Conservation (phyloP, 2,329 filamentous ascomycete genomes). For the Penicillium sp. region DNA sequence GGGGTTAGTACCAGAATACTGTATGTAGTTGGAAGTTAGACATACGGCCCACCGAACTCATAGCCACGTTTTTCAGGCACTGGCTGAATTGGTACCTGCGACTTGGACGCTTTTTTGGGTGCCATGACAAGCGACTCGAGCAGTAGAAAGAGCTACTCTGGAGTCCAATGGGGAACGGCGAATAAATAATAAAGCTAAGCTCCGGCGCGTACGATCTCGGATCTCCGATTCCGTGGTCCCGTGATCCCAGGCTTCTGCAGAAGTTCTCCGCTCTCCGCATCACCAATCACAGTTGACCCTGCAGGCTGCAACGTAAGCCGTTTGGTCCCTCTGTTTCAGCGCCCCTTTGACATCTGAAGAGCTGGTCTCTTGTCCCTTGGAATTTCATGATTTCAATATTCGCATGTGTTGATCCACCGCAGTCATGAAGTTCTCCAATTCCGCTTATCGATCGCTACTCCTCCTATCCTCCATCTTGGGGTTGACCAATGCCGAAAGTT, state of each 20-base stretch:
- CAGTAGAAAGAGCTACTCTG: neutral
- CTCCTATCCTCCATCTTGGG: constrained; percentile 31
- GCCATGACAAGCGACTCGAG: constrained; percentile 22
- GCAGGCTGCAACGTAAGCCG: constrained; percentile 18
- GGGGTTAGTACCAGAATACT: constrained; percentile 11
- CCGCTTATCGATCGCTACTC: constrained; percentile 29
- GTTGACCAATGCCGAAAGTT: constrained; percentile 31
- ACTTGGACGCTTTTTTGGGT: constrained; percentile 29
- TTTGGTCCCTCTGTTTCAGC: constrained; percentile 2
- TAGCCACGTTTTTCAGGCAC: constrained; percentile 42
- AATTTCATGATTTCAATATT: too few relatives aligned
- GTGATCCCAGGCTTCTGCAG: constrained; percentile 10
- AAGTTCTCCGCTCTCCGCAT: constrained; percentile 15
- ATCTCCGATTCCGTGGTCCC: too few relatives aligned
- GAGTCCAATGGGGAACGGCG: neutral
- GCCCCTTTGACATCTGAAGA: constrained; percentile 4
- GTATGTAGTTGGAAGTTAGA: constrained; percentile 8
- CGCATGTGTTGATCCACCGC: neutral
- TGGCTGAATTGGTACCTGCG: constrained; percentile 31
- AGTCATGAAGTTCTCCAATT: constrained; percentile 34
- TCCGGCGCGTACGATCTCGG: constrained; percentile 18
- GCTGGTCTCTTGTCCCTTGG: constrained; percentile 12
- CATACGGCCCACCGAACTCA: constrained; percentile 46
- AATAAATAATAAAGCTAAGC: constrained; percentile 11
- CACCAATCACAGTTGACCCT: constrained; percentile 10